Percentiles rank a stretch among this genome's conserved stretches.
These are phyloP conservation scores for Talaromyces wortmannii DNA, from an alignment of 495 filamentous ascomycete genomes.

Conservation along the genomic window DNA sequence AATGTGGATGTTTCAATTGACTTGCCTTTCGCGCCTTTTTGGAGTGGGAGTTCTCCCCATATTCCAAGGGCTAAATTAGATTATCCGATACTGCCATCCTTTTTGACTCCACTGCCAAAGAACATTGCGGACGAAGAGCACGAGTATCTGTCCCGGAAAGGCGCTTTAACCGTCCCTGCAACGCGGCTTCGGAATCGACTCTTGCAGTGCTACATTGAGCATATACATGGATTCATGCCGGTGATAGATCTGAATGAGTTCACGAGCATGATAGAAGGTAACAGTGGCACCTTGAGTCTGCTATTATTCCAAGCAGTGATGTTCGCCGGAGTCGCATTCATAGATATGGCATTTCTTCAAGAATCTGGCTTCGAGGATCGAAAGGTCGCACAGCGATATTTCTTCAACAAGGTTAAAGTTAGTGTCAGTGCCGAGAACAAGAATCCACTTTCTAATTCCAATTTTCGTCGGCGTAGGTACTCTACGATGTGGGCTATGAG, in stretches of 20 bases:
- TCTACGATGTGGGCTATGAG: slow-evolving; percentile 71
- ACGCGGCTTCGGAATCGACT: slow-evolving; percentile 52
- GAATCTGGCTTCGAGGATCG: slow-evolving; percentile 54
- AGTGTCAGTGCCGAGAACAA: slow-evolving; percentile 1
- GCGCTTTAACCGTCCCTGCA: slow-evolving; percentile 54
- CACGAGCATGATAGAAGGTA: slow-evolving; percentile 46
- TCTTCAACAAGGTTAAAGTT: slow-evolving; percentile 57
- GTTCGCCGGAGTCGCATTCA: slow-evolving; percentile 60
- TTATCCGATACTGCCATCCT: neutral
- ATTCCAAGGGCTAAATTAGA: neutral
- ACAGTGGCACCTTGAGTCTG: slow-evolving; percentile 49
- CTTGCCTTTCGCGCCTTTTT: neutral
- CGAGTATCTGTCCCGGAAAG: slow-evolving; percentile 54
- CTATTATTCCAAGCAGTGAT: slow-evolving; percentile 63
- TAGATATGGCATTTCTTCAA: slow-evolving; percentile 51
- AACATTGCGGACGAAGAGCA: neutral
- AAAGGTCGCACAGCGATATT: slow-evolving; percentile 56
- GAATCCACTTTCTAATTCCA: neutral
- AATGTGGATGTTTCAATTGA: neutral
- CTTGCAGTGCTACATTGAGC: slow-evolving; percentile 57
- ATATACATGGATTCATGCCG: slow-evolving; percentile 70
- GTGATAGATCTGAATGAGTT: slow-evolving; percentile 59
- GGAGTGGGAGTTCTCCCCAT: neutral
- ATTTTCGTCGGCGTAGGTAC: slow-evolving; percentile 15
- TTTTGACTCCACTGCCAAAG: neutral